Evolutionary conservation across 164 flowering plant species (phyloP).

Genomic region (Vitis rupestris): DNA sequence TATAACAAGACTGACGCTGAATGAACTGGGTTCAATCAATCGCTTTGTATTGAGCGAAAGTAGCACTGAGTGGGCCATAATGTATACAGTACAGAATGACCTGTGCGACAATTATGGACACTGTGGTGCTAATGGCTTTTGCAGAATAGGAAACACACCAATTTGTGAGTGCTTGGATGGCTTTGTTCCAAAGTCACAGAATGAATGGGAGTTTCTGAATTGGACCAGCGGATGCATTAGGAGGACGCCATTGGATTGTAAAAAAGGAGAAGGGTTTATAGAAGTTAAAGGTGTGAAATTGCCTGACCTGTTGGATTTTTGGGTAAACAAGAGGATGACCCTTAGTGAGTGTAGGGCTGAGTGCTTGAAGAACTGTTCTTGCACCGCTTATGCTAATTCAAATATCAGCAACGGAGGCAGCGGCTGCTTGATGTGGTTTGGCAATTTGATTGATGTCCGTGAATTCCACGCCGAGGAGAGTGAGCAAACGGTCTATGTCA

Average conservation of each 20-base stretch:
- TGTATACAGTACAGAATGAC: constrained; percentile 5
- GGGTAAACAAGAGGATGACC: not conserved
- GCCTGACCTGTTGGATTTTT: constrained; percentile 13
- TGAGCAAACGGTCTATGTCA: constrained; percentile 13
- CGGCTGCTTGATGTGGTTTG: constrained; percentile 21
- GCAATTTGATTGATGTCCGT: constrained; percentile 15
- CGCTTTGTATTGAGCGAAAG: constrained; percentile 7
- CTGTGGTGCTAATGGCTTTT: constrained; percentile 25
- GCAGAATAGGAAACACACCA: not conserved
- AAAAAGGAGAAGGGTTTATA: constrained; percentile 20
- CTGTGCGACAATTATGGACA: constrained; percentile 12
- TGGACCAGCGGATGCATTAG: constrained; percentile 20
- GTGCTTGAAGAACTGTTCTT: constrained; percentile 24
- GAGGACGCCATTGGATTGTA: not conserved
- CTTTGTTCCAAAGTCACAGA: constrained; percentile 3
- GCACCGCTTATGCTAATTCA: constrained; percentile 15
- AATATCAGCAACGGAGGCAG: not conserved
- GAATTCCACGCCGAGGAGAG: not conserved
- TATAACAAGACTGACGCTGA: constrained; percentile 9
- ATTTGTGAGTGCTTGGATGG: constrained; percentile 21
- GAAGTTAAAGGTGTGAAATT: constrained; percentile 8
- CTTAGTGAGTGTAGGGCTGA: constrained; percentile 11
- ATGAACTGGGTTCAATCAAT: constrained; percentile 4
- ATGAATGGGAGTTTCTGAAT: constrained; percentile 5
- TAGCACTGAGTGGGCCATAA: constrained; percentile 1